Evolutionary conservation across 2,329 filamentous ascomycete species (phyloP).

Genomic region (Podosphaera fusca): DNA sequence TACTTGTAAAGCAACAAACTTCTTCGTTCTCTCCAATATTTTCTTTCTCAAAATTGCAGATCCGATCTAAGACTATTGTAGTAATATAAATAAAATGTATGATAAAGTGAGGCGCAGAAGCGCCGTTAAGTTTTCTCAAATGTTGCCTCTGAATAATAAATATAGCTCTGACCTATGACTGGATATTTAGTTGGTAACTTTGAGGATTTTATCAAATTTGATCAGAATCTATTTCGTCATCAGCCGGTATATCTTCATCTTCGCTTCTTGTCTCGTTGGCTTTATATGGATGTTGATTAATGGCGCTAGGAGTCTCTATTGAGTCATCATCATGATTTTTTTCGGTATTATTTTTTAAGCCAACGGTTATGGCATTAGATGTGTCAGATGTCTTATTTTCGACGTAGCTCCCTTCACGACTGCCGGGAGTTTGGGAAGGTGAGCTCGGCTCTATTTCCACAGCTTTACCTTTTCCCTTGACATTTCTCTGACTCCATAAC

Average conservation of each 20-base stretch:
- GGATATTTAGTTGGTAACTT: too few species aligned
- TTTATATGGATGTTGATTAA: neutral
- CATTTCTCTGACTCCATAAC: constrained; percentile 1
- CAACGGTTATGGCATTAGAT: neutral
- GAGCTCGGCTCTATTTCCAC: neutral
- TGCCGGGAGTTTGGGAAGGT: neutral
- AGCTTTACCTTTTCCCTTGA: neutral
- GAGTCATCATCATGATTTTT: neutral
- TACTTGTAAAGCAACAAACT: too few species aligned
- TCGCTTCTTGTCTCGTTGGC: neutral
- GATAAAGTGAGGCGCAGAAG: too few species aligned
- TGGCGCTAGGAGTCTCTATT: neutral
- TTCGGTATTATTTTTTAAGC: neutral
- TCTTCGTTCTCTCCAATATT: too few species aligned
- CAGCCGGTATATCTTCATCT: neutral
- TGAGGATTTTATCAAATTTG: neutral
- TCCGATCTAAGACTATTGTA: too few species aligned
- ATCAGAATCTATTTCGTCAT: neutral
- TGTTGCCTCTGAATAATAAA: too few species aligned
- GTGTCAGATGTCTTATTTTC: neutral
- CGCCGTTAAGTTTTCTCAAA: too few species aligned
- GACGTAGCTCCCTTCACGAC: neutral
- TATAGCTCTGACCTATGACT: too few species aligned
- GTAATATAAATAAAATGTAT: too few species aligned
- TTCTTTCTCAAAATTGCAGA: too few species aligned